A percentile compares a stretch with the other conserved stretches of the same genome.
These are phyloP conservation scores for Starmerella roubikii DNA, from an alignment of 805 yeast genomes.

Conservation along the genomic window DNA sequence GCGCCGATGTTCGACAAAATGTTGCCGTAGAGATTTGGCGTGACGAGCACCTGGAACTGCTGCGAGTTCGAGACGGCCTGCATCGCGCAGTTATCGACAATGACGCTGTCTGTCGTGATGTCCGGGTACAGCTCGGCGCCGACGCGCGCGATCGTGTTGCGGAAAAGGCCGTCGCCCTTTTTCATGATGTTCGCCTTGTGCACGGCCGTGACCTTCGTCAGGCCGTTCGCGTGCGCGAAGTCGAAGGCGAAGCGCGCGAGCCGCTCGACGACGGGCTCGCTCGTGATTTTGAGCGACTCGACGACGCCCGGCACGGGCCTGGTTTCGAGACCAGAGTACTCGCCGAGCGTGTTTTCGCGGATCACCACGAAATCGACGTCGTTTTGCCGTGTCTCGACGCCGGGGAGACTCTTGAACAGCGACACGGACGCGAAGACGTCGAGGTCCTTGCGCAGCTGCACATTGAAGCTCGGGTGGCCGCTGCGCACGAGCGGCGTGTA, in stretches of 20 bases:
- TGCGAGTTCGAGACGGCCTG: conserved; percentile 97
- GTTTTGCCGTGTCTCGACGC: conserved; percentile 78
- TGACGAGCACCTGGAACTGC: conserved; percentile 94
- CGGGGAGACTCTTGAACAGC: conserved; percentile 86
- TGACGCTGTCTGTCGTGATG: conserved; percentile 74
- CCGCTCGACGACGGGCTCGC: conserved; percentile 89
- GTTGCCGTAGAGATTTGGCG: conserved; percentile 97
- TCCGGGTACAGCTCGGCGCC: conserved; percentile 67
- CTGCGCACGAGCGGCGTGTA: conserved; percentile 76
- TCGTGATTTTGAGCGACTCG: conserved; percentile 89
- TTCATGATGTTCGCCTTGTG: conserved; percentile 99
- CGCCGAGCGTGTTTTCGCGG: conserved; percentile 99
- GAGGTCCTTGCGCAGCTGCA: conserved; percentile 89
- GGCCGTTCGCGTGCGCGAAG: conserved; percentile 82
- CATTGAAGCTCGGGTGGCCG: conserved; percentile 76
- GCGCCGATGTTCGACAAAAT: conserved; percentile 97
- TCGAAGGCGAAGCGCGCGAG: conserved; percentile 95
- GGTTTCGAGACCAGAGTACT: conserved; percentile 96
- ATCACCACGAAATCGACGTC: conserved; percentile 77
- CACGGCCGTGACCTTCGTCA: conserved; percentile 87
- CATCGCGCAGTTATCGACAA: conserved; percentile 98
- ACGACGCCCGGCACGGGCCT: conserved; percentile 78
- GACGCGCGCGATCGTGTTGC: conserved; percentile 79
- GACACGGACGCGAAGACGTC: conserved; percentile 92
- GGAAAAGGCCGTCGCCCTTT: conserved; percentile 94